These are phyloP conservation scores for Tausonia pullulans DNA, from an alignment of 1,284 basidiomycete species.

Conservation along the genomic window DNA sequence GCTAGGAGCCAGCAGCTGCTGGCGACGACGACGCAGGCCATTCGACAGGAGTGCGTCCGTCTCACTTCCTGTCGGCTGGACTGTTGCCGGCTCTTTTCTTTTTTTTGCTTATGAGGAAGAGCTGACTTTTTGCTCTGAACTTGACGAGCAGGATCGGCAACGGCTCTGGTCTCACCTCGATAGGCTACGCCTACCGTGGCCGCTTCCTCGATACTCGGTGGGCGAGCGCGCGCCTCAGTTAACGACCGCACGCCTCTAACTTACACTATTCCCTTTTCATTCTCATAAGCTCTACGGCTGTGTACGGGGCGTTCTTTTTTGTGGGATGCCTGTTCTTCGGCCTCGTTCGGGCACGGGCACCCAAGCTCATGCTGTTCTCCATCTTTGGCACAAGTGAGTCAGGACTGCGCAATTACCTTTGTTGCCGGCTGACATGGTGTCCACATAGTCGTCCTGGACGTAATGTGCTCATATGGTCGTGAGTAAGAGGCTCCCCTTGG, in stretches of 20 bases:
- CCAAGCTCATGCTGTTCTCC: constrained; percentile 48
- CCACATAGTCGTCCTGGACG: constrained; percentile 47
- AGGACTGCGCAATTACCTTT: too few relatives aligned
- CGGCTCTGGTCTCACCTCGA: constrained; percentile 37
- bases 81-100: too few relatives aligned
- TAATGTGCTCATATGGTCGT: constrained; percentile 44
- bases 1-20: constrained; percentile 47
- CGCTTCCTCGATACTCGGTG: constrained; percentile 53
- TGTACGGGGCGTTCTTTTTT: constrained; percentile 61
- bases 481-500: constrained; percentile 19
- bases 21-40: constrained; percentile 27
- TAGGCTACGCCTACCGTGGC: constrained; percentile 49
- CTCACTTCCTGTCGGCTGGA: too few relatives aligned
- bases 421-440: background rate
- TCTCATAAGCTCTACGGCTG: constrained; percentile 40
- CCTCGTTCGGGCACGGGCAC: constrained; percentile 48
- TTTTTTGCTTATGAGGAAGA: too few relatives aligned
- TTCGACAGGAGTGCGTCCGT: background rate
- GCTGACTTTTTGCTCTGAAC: too few relatives aligned
- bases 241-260: background rate
- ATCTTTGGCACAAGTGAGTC: constrained; percentile 34
- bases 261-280: background rate
- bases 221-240: constrained; percentile 19
- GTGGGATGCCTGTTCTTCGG: constrained; percentile 52
- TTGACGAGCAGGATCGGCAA: constrained; percentile 16